A percentile compares a stretch with the other conserved stretches of the same genome.
phyloP scores from a whole-genome alignment of 371 early-diverging fungal genomes.

The Mortierella sp. region DNA sequence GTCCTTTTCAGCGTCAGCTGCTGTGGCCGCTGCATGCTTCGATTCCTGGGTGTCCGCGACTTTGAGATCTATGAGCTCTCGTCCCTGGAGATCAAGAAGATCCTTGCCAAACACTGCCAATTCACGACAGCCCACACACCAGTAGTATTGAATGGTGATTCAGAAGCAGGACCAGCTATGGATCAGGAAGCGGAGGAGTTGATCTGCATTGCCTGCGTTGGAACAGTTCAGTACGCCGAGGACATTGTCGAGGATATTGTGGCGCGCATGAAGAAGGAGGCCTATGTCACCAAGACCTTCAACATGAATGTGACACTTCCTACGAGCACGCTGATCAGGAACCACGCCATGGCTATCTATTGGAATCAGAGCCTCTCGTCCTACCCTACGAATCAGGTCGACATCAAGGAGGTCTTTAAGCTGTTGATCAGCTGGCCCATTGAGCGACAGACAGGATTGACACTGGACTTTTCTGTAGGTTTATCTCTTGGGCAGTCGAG shows the following conservation, averaged over 20 bases:
- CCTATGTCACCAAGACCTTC: conserved; percentile 59
- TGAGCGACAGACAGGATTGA: conserved; percentile 43
- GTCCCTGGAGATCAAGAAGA: conserved; percentile 33
- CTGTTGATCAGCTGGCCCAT: conserved; percentile 59
- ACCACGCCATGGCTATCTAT: conserved; percentile 62
- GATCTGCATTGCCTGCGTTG: conserved; percentile 65
- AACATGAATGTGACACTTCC: conserved; percentile 68
- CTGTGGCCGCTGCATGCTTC: conserved; percentile 53
- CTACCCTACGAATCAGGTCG: conserved; percentile 33
- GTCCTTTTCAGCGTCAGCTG: conserved; percentile 28
- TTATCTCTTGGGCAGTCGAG: not conserved
- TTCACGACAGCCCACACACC: not conserved
- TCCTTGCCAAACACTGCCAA: not conserved
- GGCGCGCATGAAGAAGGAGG: conserved; percentile 50
- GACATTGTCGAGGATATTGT: conserved; percentile 53
- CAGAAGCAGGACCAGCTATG: not conserved
- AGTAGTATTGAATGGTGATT: not conserved
- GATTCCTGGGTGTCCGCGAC: conserved; percentile 39
- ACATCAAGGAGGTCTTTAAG: conserved; percentile 67
- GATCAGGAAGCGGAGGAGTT: conserved; percentile 3
- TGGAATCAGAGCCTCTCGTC: conserved; percentile 28
- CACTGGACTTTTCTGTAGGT: conserved; percentile 45
- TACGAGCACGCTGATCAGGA: conserved; percentile 63
- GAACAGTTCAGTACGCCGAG: conserved; percentile 61
- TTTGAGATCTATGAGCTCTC: conserved; percentile 42